Evolutionary conservation across 208 protist genomes (phyloP).

Genomic region (Wallacemonas collosoma): DNA sequence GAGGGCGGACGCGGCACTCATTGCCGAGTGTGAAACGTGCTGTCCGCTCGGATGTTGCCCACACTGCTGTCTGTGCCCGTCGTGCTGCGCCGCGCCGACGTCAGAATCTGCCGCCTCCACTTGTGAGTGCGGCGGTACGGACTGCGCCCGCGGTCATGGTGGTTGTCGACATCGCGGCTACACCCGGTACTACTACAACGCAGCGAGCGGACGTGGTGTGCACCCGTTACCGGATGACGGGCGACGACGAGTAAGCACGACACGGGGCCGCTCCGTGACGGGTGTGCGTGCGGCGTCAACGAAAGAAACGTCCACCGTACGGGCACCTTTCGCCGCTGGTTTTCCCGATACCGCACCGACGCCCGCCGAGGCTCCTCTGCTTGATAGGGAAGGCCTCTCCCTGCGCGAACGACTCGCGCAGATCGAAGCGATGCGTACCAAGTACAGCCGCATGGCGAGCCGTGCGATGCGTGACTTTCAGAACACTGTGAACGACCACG

Average conservation of each 20-base stretch:
- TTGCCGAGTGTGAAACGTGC: slow-evolving; percentile 5
- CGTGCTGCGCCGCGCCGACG: neutral
- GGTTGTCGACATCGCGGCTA: slow-evolving; percentile 6
- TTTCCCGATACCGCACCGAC: neutral
- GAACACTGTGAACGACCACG: slow-evolving; percentile 39
- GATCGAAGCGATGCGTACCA: slow-evolving; percentile 50
- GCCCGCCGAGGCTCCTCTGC: neutral
- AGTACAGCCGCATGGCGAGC: slow-evolving; percentile 49
- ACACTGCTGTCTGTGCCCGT: slow-evolving; percentile 5
- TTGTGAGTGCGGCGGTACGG: slow-evolving; percentile 12
- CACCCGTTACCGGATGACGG: neutral
- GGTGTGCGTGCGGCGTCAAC: neutral
- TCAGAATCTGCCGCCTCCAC: neutral
- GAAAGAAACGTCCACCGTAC: neutral
- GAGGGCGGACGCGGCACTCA: neutral
- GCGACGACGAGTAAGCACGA: neutral
- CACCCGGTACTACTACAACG: slow-evolving; percentile 19
- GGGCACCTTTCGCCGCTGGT: neutral
- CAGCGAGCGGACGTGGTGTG: slow-evolving; percentile 6
- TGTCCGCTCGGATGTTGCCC: slow-evolving; percentile 9
- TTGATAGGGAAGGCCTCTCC: neutral
- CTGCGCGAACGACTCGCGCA: slow-evolving; percentile 36
- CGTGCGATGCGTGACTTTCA: slow-evolving; percentile 68
- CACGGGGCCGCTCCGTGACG: neutral
- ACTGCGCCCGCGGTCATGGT: slow-evolving; percentile 1